These are phyloP conservation scores for Carpinus viminea DNA, from an alignment of 306 rosid species.

Conservation along the genomic window DNA sequence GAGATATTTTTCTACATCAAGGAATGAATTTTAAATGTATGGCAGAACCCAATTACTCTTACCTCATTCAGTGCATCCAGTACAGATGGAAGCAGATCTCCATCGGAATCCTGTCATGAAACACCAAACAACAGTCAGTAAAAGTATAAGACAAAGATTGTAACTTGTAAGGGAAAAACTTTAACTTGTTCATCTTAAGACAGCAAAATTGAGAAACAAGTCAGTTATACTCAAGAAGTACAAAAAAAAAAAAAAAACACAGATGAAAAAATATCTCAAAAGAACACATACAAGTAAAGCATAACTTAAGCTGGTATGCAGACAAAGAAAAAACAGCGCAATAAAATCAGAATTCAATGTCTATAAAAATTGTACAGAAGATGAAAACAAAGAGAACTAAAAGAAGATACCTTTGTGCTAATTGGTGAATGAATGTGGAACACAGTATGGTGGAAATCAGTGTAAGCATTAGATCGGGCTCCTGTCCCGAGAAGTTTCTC, in stretches of 20 bases:
- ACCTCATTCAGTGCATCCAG: conserved; percentile 98
- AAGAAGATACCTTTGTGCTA: conserved; percentile 56
- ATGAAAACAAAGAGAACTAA: not conserved
- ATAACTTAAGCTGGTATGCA: not conserved
- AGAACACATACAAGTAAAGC: not conserved
- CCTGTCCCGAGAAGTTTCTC: conserved; percentile 99
- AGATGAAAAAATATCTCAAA: not conserved
- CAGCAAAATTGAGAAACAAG: not conserved
- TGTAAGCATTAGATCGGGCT: conserved; percentile 97
- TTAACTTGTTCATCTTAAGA: too few species aligned
- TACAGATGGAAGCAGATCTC: conserved; percentile 88
- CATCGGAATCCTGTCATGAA: conserved; percentile 83
- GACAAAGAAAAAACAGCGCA: not conserved
- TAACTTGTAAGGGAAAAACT: not conserved
- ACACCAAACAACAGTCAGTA: conserved; percentile 26
- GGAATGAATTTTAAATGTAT: not conserved
- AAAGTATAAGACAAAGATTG: conserved; percentile 9
- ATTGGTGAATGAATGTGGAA: conserved; percentile 97
- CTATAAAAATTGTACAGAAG: not conserved
- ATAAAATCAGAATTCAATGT: conserved; percentile 3
- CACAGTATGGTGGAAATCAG: conserved; percentile 98
- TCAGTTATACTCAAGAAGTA: not conserved
- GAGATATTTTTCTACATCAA: not conserved
- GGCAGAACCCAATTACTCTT: conserved; percentile 28
- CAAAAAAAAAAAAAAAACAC: not conserved